A percentile compares a stretch with the other conserved stretches of the same genome.
phyloP scores from a whole-genome alignment of 495 filamentous ascomycete genomes.

The Tuber melanosporum region DNA sequence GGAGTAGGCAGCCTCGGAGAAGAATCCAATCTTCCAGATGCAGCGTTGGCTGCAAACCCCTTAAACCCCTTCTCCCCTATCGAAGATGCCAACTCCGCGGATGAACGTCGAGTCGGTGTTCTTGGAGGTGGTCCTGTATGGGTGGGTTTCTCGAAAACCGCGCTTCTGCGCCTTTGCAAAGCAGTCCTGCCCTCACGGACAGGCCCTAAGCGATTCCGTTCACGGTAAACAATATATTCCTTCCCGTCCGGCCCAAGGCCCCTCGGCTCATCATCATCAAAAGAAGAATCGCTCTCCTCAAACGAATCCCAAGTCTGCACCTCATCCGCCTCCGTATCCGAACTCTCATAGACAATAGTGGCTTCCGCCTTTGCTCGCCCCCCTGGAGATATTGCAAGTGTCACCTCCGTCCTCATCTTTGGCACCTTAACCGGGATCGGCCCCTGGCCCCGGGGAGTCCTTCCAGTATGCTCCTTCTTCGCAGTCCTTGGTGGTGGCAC shows the following conservation, averaged over 20 bases:
- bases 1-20: slow-evolving; percentile 39
- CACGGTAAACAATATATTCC: slow-evolving; percentile 37
- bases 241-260: slow-evolving; percentile 40
- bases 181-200: slow-evolving; percentile 16
- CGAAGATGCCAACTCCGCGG: slow-evolving; percentile 22
- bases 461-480: not conserved
- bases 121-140: slow-evolving; percentile 20
- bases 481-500: slow-evolving; percentile 10
- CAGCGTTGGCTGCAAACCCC: slow-evolving; percentile 24
- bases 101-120: slow-evolving; percentile 29
- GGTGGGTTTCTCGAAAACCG: slow-evolving; percentile 7
- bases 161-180: slow-evolving; percentile 14
- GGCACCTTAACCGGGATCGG: slow-evolving; percentile 15
- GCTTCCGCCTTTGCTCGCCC: slow-evolving; percentile 40
- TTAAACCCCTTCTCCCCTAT: slow-evolving; percentile 21
- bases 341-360: slow-evolving; percentile 34
- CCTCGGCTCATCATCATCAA: slow-evolving; percentile 38
- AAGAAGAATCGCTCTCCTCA: slow-evolving; percentile 41
- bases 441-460: slow-evolving; percentile 9
- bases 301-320: slow-evolving; percentile 31
- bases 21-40: slow-evolving; percentile 30
- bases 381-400: slow-evolving; percentile 39
- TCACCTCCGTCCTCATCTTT: slow-evolving; percentile 32
- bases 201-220: slow-evolving; percentile 27
- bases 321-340: slow-evolving; percentile 30